These are phyloP conservation scores for Arxiozyma bovina DNA, from an alignment of 1,139 yeast genomes.

Conservation along the genomic window DNA sequence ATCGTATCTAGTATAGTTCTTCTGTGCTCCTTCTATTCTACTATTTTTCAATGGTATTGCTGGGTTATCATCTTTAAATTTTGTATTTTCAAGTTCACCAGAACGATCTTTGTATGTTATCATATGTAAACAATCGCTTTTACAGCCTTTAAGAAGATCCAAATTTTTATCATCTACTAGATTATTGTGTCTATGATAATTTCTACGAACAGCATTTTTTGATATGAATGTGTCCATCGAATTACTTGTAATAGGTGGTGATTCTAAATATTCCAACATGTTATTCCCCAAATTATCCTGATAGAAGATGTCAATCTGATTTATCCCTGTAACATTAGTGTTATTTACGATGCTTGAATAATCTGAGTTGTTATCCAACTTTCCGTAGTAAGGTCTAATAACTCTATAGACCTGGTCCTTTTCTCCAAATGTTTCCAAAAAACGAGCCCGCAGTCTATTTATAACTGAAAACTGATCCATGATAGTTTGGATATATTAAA, in stretches of 20 bases:
- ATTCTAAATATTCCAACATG: slow-evolving; percentile 21
- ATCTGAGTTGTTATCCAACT: neutral
- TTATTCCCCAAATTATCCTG: slow-evolving; percentile 18
- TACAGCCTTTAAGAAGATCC: no score
- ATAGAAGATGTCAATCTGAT: slow-evolving; percentile 13
- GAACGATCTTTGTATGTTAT: neutral
- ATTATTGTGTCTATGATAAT: neutral
- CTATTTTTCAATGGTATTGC: neutral
- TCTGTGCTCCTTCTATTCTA: neutral
- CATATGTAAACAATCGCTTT: neutral
- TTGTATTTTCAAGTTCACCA: neutral
- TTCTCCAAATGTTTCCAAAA: slow-evolving; percentile 25
- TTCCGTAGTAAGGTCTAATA: slow-evolving; percentile 22
- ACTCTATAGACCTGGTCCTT: slow-evolving; percentile 27
- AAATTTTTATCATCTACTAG: neutral
- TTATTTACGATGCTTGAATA: neutral
- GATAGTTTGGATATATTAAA: neutral
- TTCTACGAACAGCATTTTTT: neutral
- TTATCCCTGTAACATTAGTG: neutral
- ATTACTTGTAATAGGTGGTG: slow-evolving; percentile 28
- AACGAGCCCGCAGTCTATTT: slow-evolving; percentile 27
- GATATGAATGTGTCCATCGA: slow-evolving; percentile 15
- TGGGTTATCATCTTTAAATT: neutral
- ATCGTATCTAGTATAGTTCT: neutral
- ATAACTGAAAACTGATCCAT: slow-evolving; percentile 28